These are phyloP conservation scores for Saturnispora hagleri DNA, from an alignment of 805 yeast genomes.

Conservation along the genomic window DNA sequence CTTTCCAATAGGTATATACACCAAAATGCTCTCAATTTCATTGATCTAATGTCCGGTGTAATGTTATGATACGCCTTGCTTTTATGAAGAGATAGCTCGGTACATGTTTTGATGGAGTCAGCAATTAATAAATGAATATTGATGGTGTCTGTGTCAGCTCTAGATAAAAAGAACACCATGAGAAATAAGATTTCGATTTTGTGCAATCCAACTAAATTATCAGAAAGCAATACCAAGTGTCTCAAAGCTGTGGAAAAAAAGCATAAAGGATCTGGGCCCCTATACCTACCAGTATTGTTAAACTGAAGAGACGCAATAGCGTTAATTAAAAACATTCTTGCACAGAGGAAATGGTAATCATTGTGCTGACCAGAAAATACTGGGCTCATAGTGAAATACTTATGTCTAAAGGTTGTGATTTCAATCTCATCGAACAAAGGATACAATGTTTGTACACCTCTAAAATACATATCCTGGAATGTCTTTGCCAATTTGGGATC, in stretches of 20 bases:
- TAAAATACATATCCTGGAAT: conserved; percentile 45
- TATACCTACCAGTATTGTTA: conserved; percentile 47
- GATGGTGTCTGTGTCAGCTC: conserved; percentile 53
- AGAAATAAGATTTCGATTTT: conserved; percentile 45
- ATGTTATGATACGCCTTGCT: conserved; percentile 27
- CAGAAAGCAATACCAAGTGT: conserved; percentile 38
- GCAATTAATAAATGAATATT: conserved; percentile 43
- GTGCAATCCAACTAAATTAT: conserved; percentile 31
- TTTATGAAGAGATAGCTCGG: conserved; percentile 30
- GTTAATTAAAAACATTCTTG: conserved; percentile 48
- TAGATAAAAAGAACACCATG: conserved; percentile 44
- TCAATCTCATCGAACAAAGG: conserved; percentile 47
- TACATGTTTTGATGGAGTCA: conserved; percentile 42
- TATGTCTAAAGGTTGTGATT: conserved; percentile 40
- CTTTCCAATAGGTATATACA: conserved; percentile 54
- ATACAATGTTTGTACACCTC: conserved; percentile 46
- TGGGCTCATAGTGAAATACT: conserved; percentile 31
- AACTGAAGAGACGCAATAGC: conserved; percentile 43
- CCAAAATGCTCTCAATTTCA: conserved; percentile 52
- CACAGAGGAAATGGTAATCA: conserved; percentile 43
- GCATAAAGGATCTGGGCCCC: conserved; percentile 45
- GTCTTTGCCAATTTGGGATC: conserved; percentile 42
- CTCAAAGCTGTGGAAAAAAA: conserved; percentile 53
- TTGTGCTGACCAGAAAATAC: conserved; percentile 21
- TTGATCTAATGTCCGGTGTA: conserved; percentile 23